A percentile compares a stretch with the other conserved stretches of the same genome.
These are phyloP conservation scores for Colletotrichum karsti DNA, from an alignment of 2,329 filamentous ascomycete genomes.

Conservation along the genomic window DNA sequence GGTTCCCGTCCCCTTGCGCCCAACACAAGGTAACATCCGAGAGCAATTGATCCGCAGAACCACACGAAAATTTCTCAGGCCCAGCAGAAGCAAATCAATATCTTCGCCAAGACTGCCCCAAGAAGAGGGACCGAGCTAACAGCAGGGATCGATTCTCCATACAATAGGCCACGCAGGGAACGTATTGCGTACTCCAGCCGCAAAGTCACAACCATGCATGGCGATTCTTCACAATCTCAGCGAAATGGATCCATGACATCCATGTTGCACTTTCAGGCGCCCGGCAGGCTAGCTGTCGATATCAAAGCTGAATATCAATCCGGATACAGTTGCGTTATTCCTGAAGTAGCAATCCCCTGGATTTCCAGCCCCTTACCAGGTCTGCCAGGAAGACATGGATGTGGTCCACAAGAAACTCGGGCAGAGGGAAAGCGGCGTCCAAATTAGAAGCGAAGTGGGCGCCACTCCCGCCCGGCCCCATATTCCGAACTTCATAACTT, in stretches of 20 bases:
- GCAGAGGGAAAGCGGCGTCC: background rate
- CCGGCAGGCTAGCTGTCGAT: background rate
- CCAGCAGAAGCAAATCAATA: background rate
- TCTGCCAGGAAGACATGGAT: background rate
- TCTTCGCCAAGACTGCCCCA: background rate
- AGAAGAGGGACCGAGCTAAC: background rate
- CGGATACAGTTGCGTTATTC: background rate
- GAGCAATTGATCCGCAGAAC: background rate
- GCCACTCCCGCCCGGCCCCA: constrained; percentile 16
- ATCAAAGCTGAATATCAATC: background rate
- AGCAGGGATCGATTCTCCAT: background rate
- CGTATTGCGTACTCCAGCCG: background rate
- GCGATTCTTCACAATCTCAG: background rate
- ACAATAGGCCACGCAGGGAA: background rate
- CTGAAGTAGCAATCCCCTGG: background rate
- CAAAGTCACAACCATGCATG: background rate
- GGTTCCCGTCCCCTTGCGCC: background rate
- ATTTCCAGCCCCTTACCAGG: background rate
- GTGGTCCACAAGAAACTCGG: background rate
- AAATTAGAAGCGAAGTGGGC: background rate
- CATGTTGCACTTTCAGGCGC: background rate
- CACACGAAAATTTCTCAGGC: background rate
- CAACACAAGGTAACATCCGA: background rate
- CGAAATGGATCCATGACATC: background rate
- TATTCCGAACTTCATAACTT: background rate